Percentiles rank a stretch among this genome's conserved stretches.
These are phyloP conservation scores for Hansenula anomala DNA, from an alignment of 1,139 yeast species.

Conservation along the genomic window DNA sequence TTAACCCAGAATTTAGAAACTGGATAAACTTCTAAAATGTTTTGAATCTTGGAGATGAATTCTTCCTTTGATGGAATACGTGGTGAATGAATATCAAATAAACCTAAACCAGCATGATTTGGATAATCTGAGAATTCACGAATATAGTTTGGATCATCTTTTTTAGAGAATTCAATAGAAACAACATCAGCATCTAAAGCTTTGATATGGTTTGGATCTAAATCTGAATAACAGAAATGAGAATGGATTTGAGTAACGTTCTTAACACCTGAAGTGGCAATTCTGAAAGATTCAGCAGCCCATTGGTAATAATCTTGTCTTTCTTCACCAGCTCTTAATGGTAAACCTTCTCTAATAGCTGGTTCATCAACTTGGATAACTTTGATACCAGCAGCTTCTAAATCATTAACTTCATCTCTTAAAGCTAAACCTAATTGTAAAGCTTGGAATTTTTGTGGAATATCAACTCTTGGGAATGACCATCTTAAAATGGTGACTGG, in stretches of 20 bases:
- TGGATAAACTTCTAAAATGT: slow-evolving; percentile 94
- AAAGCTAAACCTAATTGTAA: slow-evolving; percentile 96
- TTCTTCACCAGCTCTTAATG: slow-evolving; percentile 96
- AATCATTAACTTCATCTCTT: slow-evolving; percentile 97
- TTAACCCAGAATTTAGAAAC: slow-evolving; percentile 98
- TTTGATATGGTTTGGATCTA: slow-evolving; percentile 99
- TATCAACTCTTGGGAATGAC: slow-evolving; percentile 99
- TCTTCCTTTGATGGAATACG: slow-evolving; percentile 98
- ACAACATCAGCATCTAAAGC: slow-evolving; percentile 99
- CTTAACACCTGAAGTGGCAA: slow-evolving; percentile 96
- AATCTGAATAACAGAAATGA: slow-evolving; percentile 99
- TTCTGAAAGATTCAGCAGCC: slow-evolving; percentile 99
- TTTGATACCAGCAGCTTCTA: slow-evolving; percentile 96
- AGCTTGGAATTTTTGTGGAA: slow-evolving; percentile 91
- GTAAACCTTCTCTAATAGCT: slow-evolving; percentile 99
- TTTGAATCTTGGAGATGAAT: slow-evolving; percentile 88
- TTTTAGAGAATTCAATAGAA: slow-evolving; percentile 98
- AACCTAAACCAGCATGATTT: slow-evolving; percentile 98
- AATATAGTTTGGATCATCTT: slow-evolving; percentile 97
- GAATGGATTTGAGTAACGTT: slow-evolving; percentile 98
- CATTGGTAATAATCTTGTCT: slow-evolving; percentile 95
- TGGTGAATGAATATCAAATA: slow-evolving; percentile 99
- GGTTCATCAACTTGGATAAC: slow-evolving; percentile 99
- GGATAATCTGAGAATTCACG: slow-evolving; percentile 98
- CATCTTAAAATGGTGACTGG: slow-evolving; percentile 99